phyloP scores from a whole-genome alignment of 2,329 filamentous ascomycete genomes.

The Orbilia brochopaga region DNA sequence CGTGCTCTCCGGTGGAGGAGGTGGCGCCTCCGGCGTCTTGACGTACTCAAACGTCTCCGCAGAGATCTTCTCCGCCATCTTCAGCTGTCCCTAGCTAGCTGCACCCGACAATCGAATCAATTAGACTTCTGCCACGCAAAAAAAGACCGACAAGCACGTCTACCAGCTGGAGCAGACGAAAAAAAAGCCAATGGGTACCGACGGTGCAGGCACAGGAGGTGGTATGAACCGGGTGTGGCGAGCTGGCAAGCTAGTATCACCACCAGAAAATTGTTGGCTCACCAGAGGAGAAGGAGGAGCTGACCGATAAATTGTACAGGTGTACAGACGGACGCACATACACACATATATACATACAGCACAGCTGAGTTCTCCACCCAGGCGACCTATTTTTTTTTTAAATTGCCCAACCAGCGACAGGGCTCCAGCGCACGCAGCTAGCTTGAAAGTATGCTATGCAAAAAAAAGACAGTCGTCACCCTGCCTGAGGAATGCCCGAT shows the following conservation, averaged over 20 bases:
- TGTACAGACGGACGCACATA: too few relatives aligned
- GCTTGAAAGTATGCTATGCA: too few relatives aligned
- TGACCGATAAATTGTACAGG: background rate
- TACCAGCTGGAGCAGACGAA: slow-evolving; percentile 9
- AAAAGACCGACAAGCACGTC: background rate
- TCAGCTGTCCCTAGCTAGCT: slow-evolving; percentile 2
- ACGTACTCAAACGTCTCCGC: slow-evolving; percentile 71
- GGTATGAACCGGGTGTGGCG: too few relatives aligned
- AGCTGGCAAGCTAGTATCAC: background rate
- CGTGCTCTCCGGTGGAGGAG: slow-evolving; percentile 62
- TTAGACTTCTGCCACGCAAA: background rate
- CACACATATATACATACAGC: too few relatives aligned
- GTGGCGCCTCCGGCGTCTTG: slow-evolving; percentile 64
- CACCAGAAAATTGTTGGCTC: background rate
- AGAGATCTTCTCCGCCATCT: slow-evolving; percentile 55
- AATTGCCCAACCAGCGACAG: too few relatives aligned
- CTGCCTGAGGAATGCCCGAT: too few relatives aligned
- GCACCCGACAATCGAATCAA: background rate
- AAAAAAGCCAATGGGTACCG: background rate
- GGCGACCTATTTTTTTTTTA: too few relatives aligned
- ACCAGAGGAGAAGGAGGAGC: background rate
- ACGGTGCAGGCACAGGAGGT: too few relatives aligned
- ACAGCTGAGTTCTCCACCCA: too few relatives aligned
- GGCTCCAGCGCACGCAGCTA: too few relatives aligned
- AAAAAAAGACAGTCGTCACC: background rate